These are phyloP conservation scores for Eucalyptus microcorys DNA, from an alignment of 345 rosid genomes.

Conservation along the genomic window DNA sequence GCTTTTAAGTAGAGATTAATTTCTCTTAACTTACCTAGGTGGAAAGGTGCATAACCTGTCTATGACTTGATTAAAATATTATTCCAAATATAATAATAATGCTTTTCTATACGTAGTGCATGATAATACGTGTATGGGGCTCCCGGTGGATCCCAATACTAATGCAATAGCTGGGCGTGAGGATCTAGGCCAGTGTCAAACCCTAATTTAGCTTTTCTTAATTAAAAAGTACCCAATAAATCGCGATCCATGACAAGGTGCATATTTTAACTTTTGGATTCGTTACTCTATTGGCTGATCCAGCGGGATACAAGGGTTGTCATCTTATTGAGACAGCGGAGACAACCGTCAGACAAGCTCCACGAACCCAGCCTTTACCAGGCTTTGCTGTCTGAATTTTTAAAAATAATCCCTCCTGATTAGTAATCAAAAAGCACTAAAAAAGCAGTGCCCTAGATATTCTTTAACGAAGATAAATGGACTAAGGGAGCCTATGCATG, in stretches of 20 bases:
- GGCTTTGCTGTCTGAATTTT: not conserved
- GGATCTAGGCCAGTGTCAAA: not conserved
- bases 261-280: not conserved
- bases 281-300: not conserved
- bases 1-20: not conserved
- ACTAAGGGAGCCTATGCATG: not conserved
- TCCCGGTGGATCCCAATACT: not conserved
- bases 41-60: not conserved
- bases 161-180: not conserved
- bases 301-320: not conserved
- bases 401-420: not conserved
- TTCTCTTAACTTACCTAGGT: not conserved
- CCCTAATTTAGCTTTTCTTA: not conserved
- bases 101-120: not conserved
- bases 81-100: not conserved
- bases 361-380: not conserved
- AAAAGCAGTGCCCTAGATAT: not conserved
- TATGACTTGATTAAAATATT: not conserved
- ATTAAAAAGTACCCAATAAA: not conserved
- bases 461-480: not conserved
- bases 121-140: not conserved
- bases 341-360: not conserved
- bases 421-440: not conserved
- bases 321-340: not conserved
- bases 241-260: not conserved